Percentiles rank a stretch among this genome's conserved stretches.
phyloP scores from a whole-genome alignment of 1,139 yeast species.

The Debaryomyces udenii region DNA sequence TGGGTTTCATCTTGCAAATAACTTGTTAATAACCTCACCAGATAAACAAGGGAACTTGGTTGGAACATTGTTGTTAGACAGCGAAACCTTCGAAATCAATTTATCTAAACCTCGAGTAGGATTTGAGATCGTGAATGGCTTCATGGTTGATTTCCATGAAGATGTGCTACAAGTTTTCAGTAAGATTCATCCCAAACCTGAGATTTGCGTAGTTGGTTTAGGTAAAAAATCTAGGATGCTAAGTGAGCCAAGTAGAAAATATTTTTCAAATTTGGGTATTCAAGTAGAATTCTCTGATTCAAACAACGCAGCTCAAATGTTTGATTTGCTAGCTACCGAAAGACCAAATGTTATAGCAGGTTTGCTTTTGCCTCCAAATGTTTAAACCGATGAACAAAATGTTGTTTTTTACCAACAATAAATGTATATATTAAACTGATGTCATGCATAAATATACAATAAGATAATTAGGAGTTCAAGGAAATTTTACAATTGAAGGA shows the following conservation, averaged over 20 bases:
- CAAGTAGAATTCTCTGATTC: slow-evolving; percentile 72
- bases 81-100: slow-evolving; percentile 65
- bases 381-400: slow-evolving; percentile 30
- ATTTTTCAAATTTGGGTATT: slow-evolving; percentile 61
- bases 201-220: slow-evolving; percentile 69
- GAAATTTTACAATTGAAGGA: slow-evolving; percentile 1
- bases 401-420: neutral
- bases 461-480: neutral
- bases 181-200: slow-evolving; percentile 76
- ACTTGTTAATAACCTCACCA: slow-evolving; percentile 48
- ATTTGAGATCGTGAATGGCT: slow-evolving; percentile 43
- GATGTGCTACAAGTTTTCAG: slow-evolving; percentile 52
- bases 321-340: slow-evolving; percentile 78
- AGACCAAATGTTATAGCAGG: slow-evolving; percentile 75
- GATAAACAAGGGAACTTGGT: slow-evolving; percentile 44
- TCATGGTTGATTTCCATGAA: slow-evolving; percentile 45
- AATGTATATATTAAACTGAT: slow-evolving; percentile 9
- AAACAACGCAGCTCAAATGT: slow-evolving; percentile 67
- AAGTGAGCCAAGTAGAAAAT: slow-evolving; percentile 53
- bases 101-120: slow-evolving; percentile 37
- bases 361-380: slow-evolving; percentile 68
- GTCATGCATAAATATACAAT: slow-evolving; percentile 10
- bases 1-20: slow-evolving; percentile 47
- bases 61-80: slow-evolving; percentile 63
- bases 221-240: slow-evolving; percentile 67